A percentile compares a stretch with the other conserved stretches of the same genome.
phyloP scores from a whole-genome alignment of 78 protist species.

The Chrysochromulina parva region DNA sequence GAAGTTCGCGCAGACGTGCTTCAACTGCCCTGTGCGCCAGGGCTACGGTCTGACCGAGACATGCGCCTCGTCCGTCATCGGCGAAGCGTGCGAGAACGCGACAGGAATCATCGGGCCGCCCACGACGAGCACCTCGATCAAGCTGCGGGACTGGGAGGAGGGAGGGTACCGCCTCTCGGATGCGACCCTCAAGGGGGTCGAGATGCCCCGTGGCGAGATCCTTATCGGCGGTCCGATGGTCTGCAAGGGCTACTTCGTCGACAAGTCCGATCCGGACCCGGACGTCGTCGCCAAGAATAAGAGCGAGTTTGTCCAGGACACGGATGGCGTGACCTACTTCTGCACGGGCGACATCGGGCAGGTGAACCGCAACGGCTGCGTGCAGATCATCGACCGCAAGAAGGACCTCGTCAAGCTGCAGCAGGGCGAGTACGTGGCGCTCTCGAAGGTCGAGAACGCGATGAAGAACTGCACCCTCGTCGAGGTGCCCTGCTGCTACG shows the following conservation, averaged over 20 bases:
- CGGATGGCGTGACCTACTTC: conserved; percentile 87
- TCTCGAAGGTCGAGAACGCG: conserved; percentile 69
- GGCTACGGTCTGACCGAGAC: conserved; percentile 96
- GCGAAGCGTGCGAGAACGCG: not conserved
- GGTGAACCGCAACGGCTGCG: conserved; percentile 63
- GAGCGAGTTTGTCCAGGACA: not conserved
- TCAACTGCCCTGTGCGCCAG: conserved; percentile 65
- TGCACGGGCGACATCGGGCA: conserved; percentile 96
- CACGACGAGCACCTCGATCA: conserved; percentile 22
- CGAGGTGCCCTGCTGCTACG: not conserved
- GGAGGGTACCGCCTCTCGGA: conserved; percentile 59
- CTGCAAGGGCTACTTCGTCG: conserved; percentile 86
- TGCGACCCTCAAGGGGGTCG: not conserved
- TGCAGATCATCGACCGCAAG: conserved; percentile 90
- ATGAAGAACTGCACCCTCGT: conserved; percentile 23
- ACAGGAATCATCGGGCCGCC: conserved; percentile 42
- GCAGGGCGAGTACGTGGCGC: conserved; percentile 96
- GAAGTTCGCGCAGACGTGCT: conserved; percentile 39
- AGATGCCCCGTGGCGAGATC: conserved; percentile 80
- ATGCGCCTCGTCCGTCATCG: conserved; percentile 68
- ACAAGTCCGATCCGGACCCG: conserved; percentile 80
- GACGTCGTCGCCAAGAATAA: conserved; percentile 36
- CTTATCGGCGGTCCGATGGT: conserved; percentile 86
- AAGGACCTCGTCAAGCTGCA: conserved; percentile 90
- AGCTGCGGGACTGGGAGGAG: conserved; percentile 76